phyloP scores from a whole-genome alignment of 2,329 filamentous ascomycete genomes.

The Ilyonectria mors-panacis region DNA sequence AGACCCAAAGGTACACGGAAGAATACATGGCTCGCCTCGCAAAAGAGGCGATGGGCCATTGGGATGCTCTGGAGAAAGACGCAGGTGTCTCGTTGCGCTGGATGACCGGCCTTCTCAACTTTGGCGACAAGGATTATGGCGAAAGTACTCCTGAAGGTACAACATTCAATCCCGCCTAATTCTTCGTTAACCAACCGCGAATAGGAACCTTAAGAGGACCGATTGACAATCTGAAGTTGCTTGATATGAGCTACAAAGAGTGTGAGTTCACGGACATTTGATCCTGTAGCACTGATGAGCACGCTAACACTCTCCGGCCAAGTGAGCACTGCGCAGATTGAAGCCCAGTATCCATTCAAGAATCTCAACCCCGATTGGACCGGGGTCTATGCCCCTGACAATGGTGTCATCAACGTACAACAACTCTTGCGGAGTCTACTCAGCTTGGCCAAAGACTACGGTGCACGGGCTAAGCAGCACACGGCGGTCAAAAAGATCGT shows the following conservation, averaged over 20 bases:
- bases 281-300: background rate
- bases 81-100: slow-evolving; percentile 31
- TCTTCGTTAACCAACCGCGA: background rate
- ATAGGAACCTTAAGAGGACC: background rate
- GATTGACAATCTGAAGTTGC: background rate
- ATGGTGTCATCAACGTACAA: slow-evolving; percentile 34
- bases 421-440: slow-evolving; percentile 25
- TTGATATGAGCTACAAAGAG: background rate
- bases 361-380: slow-evolving; percentile 10
- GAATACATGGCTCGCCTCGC: slow-evolving; percentile 35
- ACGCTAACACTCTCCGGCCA: background rate
- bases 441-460: slow-evolving; percentile 31
- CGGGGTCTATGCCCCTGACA: slow-evolving; percentile 31
- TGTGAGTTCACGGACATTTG: background rate
- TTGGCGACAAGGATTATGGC: slow-evolving; percentile 27
- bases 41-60: slow-evolving; percentile 28
- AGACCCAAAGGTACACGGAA: slow-evolving; percentile 28
- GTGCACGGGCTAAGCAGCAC: slow-evolving; percentile 30
- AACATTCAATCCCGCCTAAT: background rate
- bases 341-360: slow-evolving; percentile 32
- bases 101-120: slow-evolving; percentile 40
- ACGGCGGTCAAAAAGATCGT: slow-evolving; percentile 23
- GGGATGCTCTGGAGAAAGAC: slow-evolving; percentile 35
- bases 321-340: slow-evolving; percentile 5
- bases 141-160: slow-evolving; percentile 26